A percentile compares a stretch with the other conserved stretches of the same genome.
Conservation (phyloP, 116 monocot genomes). For the Papilionanthe hybrid region DNA sequence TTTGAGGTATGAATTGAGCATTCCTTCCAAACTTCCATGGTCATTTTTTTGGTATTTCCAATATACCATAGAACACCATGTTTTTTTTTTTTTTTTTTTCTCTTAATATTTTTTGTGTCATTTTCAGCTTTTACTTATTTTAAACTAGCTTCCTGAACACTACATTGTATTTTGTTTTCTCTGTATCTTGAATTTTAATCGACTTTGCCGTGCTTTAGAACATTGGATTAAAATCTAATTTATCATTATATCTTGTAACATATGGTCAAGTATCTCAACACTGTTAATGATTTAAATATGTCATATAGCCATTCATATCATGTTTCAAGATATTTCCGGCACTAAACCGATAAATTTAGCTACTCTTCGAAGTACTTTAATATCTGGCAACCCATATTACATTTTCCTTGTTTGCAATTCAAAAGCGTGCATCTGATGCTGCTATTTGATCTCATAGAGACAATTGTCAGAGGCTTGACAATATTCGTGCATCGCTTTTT, state of each 20-base stretch:
- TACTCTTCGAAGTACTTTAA: not conserved
- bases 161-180: not conserved
- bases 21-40: not conserved
- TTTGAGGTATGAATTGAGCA: constrained; percentile 33
- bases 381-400: too few relatives aligned
- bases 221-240: not conserved
- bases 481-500: not conserved
- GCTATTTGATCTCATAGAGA: not conserved
- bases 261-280: not conserved
- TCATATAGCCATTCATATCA: not conserved
- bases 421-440: too few relatives aligned
- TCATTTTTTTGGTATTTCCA: not conserved
- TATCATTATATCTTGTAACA: not conserved
- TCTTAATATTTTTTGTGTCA: not conserved
- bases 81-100: too few relatives aligned
- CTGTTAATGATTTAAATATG: not conserved
- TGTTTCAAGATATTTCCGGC: not conserved
- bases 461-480: not conserved
- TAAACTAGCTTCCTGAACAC: not conserved
- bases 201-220: not conserved
- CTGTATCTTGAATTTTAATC: not conserved
- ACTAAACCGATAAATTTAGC: not conserved
- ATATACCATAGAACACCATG: not conserved
- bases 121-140: not conserved
- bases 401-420: too few relatives aligned